These are phyloP conservation scores for Lichtheimia hyalospora DNA, from an alignment of 371 early-diverging fungal species.

Conservation along the genomic window DNA sequence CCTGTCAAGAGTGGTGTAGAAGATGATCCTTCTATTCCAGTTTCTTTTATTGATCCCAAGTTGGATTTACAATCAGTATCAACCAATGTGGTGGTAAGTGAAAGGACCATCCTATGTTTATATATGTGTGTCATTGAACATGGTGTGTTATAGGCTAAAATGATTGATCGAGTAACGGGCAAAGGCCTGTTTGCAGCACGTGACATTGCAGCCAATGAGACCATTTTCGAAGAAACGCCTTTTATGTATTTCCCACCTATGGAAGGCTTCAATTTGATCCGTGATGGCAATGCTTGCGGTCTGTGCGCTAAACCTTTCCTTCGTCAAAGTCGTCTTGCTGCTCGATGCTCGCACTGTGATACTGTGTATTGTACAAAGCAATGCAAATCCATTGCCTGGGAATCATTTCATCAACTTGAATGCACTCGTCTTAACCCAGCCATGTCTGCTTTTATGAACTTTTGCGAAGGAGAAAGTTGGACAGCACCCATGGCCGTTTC, in stretches of 20 bases:
- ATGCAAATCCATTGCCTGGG: slow-evolving; percentile 55
- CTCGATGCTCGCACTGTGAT: slow-evolving; percentile 53
- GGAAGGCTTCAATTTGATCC: slow-evolving; percentile 52
- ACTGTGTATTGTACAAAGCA: slow-evolving; percentile 55
- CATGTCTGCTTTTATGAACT: slow-evolving; percentile 42
- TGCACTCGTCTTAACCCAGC: slow-evolving; percentile 52
- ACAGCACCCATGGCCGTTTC: slow-evolving; percentile 59
- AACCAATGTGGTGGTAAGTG: slow-evolving; percentile 36
- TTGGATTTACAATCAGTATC: slow-evolving; percentile 47
- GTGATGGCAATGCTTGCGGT: slow-evolving; percentile 58
- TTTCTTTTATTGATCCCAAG: slow-evolving; percentile 60
- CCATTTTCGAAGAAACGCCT: slow-evolving; percentile 60
- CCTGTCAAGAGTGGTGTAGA: slow-evolving; percentile 43
- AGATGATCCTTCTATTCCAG: slow-evolving; percentile 62
- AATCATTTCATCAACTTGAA: slow-evolving; percentile 58
- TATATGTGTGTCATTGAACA: no score
- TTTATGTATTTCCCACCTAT: slow-evolving; percentile 67
- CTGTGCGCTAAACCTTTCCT: slow-evolving; percentile 55
- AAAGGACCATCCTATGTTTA: neutral
- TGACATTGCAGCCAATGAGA: slow-evolving; percentile 55
- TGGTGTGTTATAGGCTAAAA: slow-evolving; percentile 51
- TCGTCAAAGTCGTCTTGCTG: slow-evolving; percentile 32
- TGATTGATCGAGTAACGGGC: slow-evolving; percentile 62
- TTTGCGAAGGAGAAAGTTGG: slow-evolving; percentile 56
- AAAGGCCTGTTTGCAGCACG: slow-evolving; percentile 65